Conservation (phyloP, 345 rosid species). For the Geranium rotundifolium region DNA sequence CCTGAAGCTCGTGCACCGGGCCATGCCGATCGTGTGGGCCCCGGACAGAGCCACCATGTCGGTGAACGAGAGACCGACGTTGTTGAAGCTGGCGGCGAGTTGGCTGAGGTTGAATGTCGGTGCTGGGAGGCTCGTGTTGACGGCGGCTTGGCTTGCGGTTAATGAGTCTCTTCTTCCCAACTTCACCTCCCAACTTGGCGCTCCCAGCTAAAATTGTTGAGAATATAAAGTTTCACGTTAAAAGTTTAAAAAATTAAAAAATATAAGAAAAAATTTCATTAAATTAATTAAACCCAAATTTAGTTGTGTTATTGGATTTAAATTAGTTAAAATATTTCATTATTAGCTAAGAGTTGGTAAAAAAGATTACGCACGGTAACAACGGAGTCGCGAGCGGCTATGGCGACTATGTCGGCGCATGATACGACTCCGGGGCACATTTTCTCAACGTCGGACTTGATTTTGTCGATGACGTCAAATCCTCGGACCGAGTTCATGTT, state of each 20-base stretch:
- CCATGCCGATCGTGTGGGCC: slow-evolving; percentile 36
- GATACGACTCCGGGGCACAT: slow-evolving; percentile 43
- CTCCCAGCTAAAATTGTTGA: slow-evolving; percentile 73
- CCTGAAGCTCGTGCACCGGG: slow-evolving; percentile 33
- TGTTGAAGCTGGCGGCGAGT: slow-evolving; percentile 42
- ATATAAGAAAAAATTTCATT: no score
- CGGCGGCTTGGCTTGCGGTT: slow-evolving; percentile 68
- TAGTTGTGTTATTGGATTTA: neutral
- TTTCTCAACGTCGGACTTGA: slow-evolving; percentile 33
- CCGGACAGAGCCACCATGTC: slow-evolving; percentile 83
- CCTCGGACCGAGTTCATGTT: slow-evolving; percentile 39
- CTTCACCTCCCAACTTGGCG: slow-evolving; percentile 69
- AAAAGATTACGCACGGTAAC: slow-evolving; percentile 14
- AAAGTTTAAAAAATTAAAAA: no score
- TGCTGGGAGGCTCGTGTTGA: slow-evolving; percentile 60
- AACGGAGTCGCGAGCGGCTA: slow-evolving; percentile 42
- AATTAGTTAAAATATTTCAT: neutral
- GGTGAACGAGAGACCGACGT: slow-evolving; percentile 56
- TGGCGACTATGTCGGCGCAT: slow-evolving; percentile 42
- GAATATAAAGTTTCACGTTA: no score
- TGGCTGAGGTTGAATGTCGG: slow-evolving; percentile 50
- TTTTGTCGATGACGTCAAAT: slow-evolving; percentile 28
- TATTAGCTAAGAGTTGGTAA: neutral
- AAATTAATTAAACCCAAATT: no score
- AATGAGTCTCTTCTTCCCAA: slow-evolving; percentile 81